A percentile compares a stretch with the other conserved stretches of the same genome.
Evolutionary conservation across 2,329 filamentous ascomycete genomes (phyloP).

Genomic region (Gyromitra esculenta): DNA sequence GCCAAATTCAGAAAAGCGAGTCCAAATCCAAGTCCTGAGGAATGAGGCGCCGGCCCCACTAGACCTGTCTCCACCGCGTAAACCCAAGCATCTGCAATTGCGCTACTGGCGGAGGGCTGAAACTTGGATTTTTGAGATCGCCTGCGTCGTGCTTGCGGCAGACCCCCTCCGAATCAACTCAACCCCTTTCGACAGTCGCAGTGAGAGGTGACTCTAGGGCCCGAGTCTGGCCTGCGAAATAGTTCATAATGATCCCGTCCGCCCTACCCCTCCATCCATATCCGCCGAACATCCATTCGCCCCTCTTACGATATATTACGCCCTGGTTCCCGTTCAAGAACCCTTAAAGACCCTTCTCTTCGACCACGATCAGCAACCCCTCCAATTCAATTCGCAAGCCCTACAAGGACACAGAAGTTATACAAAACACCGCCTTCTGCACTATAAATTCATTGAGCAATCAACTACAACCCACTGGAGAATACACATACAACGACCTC

Average conservation of each 20-base stretch:
- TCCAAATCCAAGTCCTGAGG: slow-evolving; percentile 32
- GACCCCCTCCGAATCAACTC: slow-evolving; percentile 42
- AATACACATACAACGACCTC: slow-evolving; percentile 19
- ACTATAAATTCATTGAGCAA: slow-evolving; percentile 14
- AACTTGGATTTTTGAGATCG: slow-evolving; percentile 52
- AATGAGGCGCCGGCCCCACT: slow-evolving; percentile 40
- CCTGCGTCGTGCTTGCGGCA: slow-evolving; percentile 50
- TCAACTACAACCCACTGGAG: slow-evolving; percentile 18
- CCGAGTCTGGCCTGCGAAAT: slow-evolving; percentile 37
- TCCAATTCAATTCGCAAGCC: slow-evolving; percentile 34
- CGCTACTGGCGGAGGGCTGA: slow-evolving; percentile 53
- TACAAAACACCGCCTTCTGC: slow-evolving; percentile 23
- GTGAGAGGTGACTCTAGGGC: slow-evolving; percentile 43
- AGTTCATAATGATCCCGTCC: slow-evolving; percentile 45
- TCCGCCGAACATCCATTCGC: slow-evolving; percentile 35
- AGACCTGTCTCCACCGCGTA: slow-evolving; percentile 40
- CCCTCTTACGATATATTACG: slow-evolving; percentile 47
- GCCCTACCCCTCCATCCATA: slow-evolving; percentile 43
- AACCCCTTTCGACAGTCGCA: slow-evolving; percentile 45
- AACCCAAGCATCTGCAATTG: slow-evolving; percentile 51
- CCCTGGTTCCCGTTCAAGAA: slow-evolving; percentile 43
- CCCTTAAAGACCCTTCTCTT: slow-evolving; percentile 16
- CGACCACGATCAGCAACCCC: slow-evolving; percentile 41
- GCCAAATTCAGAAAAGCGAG: slow-evolving; percentile 31
- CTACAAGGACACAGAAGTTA: slow-evolving; percentile 17